A percentile compares a stretch with the other conserved stretches of the same genome.
These are phyloP conservation scores for Tetrastigma voinierianum DNA, from an alignment of 164 flowering plant genomes.

Conservation along the genomic window DNA sequence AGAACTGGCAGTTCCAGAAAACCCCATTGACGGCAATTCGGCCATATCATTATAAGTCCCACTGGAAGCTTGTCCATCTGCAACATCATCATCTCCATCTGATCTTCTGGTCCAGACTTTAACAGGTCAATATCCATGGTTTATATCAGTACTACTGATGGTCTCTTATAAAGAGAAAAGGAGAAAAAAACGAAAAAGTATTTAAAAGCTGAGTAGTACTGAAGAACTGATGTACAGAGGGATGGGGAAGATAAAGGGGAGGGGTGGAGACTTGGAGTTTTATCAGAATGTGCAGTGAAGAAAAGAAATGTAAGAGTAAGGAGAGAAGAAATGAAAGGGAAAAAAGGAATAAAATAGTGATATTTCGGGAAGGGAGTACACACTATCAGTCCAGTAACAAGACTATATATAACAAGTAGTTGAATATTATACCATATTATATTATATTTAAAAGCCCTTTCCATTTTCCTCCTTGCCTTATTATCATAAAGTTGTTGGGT, in stretches of 20 bases:
- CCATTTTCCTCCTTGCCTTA: constrained; percentile 4
- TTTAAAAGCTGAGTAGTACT: constrained; percentile 28
- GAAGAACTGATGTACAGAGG: constrained; percentile 32
- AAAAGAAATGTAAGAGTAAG: constrained; percentile 19
- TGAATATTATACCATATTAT: constrained; percentile 16
- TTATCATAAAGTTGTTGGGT: constrained; percentile 27
- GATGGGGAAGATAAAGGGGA: constrained; percentile 33
- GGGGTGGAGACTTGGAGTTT: constrained; percentile 31
- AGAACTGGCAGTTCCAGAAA: constrained; percentile 17
- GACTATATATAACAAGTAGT: constrained; percentile 37
- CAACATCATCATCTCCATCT: constrained; percentile 60
- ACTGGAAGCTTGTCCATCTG: constrained; percentile 52
- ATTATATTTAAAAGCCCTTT: constrained; percentile 2
- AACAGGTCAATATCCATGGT: constrained; percentile 31
- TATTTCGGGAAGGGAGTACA: constrained; percentile 38
- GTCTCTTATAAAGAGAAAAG: constrained; percentile 1
- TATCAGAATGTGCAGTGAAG: constrained; percentile 44
- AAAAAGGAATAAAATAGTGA: constrained; percentile 26
- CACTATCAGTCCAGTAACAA: constrained; percentile 28
- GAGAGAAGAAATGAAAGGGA: constrained; percentile 10
- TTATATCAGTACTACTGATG: not conserved
- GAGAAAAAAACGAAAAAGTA: constrained; percentile 2
- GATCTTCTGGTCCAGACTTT: constrained; percentile 38
- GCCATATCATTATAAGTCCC: constrained; percentile 7
- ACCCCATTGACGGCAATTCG: constrained; percentile 18